Evolutionary conservation across 441 rosid genomes (phyloP).

Genomic region (Gossypium davidsonii): DNA sequence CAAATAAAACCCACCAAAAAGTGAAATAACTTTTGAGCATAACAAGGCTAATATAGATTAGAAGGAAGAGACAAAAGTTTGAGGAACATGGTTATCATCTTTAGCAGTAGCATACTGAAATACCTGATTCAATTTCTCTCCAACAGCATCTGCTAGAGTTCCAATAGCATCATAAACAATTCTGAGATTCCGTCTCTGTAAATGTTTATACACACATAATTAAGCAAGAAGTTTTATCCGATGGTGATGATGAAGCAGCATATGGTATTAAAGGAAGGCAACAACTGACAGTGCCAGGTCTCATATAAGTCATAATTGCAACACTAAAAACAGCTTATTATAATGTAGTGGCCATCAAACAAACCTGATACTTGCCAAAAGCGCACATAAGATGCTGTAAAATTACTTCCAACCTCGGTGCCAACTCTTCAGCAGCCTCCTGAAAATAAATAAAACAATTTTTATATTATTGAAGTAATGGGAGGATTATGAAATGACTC

Average conservation of each 20-base stretch:
- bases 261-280: constrained; percentile 8
- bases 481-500: not conserved
- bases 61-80: not conserved
- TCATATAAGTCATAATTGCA: not conserved
- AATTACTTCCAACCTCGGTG: constrained; percentile 75
- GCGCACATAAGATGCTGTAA: constrained; percentile 95
- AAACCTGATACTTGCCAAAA: constrained; percentile 98
- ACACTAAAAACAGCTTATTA: constrained; percentile 12
- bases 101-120: not conserved
- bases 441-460: constrained; percentile 29
- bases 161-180: constrained; percentile 99
- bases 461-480: not conserved
- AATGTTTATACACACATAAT: constrained; percentile 11
- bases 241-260: not conserved
- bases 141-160: constrained; percentile 97
- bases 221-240: not conserved
- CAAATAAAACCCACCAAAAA: not conserved
- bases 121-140: constrained; percentile 82
- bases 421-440: constrained; percentile 91
- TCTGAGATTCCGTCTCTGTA: constrained; percentile 88
- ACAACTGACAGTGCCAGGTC: not conserved
- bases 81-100: not conserved
- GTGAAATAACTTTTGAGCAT: not conserved
- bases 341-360: constrained; percentile 21
- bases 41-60: constrained; percentile 1